Evolutionary conservation across 2,329 filamentous ascomycete genomes (phyloP), one percentile per base, ranked within the genome.

Genomic region (Trichoderma aggressivum): DNA sequence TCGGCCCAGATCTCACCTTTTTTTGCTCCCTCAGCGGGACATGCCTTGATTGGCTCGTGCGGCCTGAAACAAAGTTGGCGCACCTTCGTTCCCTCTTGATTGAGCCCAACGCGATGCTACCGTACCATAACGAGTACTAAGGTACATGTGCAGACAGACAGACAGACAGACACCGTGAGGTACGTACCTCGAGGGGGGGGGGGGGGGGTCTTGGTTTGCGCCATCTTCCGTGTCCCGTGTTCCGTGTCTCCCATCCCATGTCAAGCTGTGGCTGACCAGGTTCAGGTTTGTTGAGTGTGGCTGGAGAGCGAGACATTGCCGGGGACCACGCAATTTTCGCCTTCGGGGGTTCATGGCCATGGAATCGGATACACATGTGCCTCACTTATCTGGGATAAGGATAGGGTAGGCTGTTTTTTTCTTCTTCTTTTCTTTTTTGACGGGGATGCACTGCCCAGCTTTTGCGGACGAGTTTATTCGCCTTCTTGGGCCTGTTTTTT

Each of bases 11-110:
- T 70, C 67, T 63, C 67, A 30, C 18, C 11, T 34, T 28, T 8
- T 28, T 8, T 26, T 36, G 12, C 39, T 26, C 66, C 56, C 47
- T 64, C 28, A 47, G 43, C 47, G 30, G 34, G 21, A 47, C 24
- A 39, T 32, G 43, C 30, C 66, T 28, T 62, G 68, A 67, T 71
- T 67, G 69, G 69, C 61, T 47, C 69, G 50, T 64, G 47, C 61
- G 12, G 62, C 32, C 62, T 60, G 69, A 67, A 66, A 53, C 69
- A 8, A 8, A 60, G 69, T 58, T 71, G 69, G 69, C 69, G 69
- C 69, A 71, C 69, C 56, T 18, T 58, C 21, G 21, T 59, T 59
- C n/a, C 12, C 14, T 61, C 32, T 24, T 70, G 67, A 59, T 53
- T 59, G 53, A 39, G 67, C 65, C 65, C 65, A 68, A 68, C 53